Base-by-base conservation (phyloP, 495 filamentous ascomycete species). In the Trichoderma erinaceum region DNA sequence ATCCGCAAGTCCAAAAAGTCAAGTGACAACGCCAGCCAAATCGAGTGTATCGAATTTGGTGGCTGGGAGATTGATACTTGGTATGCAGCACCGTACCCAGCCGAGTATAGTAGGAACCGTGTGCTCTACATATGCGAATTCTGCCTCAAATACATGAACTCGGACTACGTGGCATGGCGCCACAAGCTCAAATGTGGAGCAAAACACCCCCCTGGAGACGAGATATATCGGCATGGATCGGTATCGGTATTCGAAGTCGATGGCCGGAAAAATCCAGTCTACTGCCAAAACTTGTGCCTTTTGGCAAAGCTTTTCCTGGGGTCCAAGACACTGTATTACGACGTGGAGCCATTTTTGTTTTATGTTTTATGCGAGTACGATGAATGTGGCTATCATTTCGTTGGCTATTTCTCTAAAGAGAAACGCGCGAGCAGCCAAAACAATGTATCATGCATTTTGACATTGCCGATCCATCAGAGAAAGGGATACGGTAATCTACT, bases 81-180 rank as follows among this genome's bases (percentile, higher is more conserved):
- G 95, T 97, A 99, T 78, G 93, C 96, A n/a, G 94, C 95, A 32
- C 95, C 95, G 23, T 99, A 99, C 73, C 95, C 95, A 0, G 95
- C 97, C 76, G 95, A 99, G 77, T 99, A 98, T 80, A 97, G 92
- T 73, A 88, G 92, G 71, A 97, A 98, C 74, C 88, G 89, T 43
- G 89, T 97, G 23, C 87, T 99, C 18, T 97, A 96, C 78, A 97
- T 99, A 70, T 99, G 95, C 81, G 96, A 99, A 75, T 99, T 97
- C 77, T 99, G 95, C 75, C 82, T 99, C 63, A 98, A 98, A 76
- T 99, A 99, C 80, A 97, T 99, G 93, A 97, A 93, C 75, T 97
- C 94, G 13, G 93, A 97, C 73, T 97, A 94, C 71, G 94, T 98
- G 25, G 93, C 94, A 23, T 97, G 92, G 93, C 85, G 95, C 48